These are phyloP conservation scores for Fusarium nygamai DNA, from an alignment of 2,329 filamentous ascomycete species.

Conservation along the genomic window DNA sequence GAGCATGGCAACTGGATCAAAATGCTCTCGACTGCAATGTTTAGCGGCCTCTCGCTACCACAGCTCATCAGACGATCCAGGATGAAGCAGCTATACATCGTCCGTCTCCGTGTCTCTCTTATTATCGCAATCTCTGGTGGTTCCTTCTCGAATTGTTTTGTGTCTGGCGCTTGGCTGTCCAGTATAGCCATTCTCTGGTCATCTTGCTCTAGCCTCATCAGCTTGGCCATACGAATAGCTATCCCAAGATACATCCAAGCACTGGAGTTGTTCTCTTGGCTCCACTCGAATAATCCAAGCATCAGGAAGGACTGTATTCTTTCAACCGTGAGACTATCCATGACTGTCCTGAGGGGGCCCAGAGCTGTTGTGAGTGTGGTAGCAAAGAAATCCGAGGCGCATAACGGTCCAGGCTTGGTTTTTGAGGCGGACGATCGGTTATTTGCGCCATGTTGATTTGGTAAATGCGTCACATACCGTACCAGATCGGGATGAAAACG, in stretches of 20 bases:
- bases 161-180: not conserved
- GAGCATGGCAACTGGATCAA: constrained; percentile 11
- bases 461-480: constrained; percentile 6
- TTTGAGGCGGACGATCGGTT: not conserved
- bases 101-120: constrained; percentile 65
- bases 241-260: constrained; percentile 8
- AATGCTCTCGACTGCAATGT: constrained; percentile 60
- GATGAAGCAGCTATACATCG: constrained; percentile 80
- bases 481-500: constrained; percentile 8
- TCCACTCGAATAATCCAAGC: constrained; percentile 13
- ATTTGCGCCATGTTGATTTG: not conserved
- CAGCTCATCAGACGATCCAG: constrained; percentile 75
- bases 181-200: constrained; percentile 3
- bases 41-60: constrained; percentile 68
- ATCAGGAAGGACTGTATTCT: constrained; percentile 9
- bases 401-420: not conserved
- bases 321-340: not conserved
- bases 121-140: not conserved
- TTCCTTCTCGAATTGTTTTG: not conserved
- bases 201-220: constrained; percentile 7
- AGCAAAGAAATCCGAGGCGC: constrained; percentile 5
- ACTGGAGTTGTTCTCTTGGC: not conserved
- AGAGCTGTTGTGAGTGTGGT: not conserved
- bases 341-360: not conserved
- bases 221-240: constrained; percentile 6